phyloP scores from a whole-genome alignment of 2,329 filamentous ascomycete genomes.

The Fusarium neocosmosporiellum region DNA sequence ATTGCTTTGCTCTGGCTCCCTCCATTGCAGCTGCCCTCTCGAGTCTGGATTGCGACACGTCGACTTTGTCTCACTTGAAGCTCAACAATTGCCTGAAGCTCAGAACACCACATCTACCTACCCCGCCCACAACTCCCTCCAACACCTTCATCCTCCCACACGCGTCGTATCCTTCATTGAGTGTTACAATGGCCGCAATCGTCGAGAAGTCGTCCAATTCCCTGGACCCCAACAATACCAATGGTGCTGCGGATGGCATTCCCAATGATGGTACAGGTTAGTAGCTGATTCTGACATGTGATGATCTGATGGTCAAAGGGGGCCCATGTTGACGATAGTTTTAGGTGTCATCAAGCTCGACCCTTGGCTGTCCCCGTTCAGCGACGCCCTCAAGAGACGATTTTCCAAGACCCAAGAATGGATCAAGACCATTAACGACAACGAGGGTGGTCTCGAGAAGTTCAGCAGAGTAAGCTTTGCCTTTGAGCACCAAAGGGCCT shows the following conservation, averaged over 20 bases:
- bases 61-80: conserved; percentile 37
- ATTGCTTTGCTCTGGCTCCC: conserved; percentile 9
- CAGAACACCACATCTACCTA: conserved; percentile 35
- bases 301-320: conserved; percentile 33
- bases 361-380: conserved; percentile 89
- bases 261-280: conserved; percentile 79
- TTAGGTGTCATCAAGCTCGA: conserved; percentile 88
- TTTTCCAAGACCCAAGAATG: conserved; percentile 85
- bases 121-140: conserved; percentile 41
- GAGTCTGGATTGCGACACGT: conserved; percentile 21
- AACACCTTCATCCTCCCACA: conserved; percentile 24
- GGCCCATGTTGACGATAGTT: conserved; percentile 32
- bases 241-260: conserved; percentile 60
- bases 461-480: conserved; percentile 78
- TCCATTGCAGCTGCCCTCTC: conserved; percentile 9
- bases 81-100: conserved; percentile 38
- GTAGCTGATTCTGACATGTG: conserved; percentile 38
- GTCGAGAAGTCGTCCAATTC: conserved; percentile 57
- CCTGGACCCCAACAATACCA: conserved; percentile 50
- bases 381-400: conserved; percentile 78
- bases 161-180: conserved; percentile 21
- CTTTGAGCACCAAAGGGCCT: not conserved
- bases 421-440: conserved; percentile 84
- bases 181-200: conserved; percentile 47
- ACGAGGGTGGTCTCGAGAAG: conserved; percentile 89